Evolutionary conservation across 2,329 filamentous ascomycete species (phyloP).

Genomic region (Ophiostoma angusticollis): DNA sequence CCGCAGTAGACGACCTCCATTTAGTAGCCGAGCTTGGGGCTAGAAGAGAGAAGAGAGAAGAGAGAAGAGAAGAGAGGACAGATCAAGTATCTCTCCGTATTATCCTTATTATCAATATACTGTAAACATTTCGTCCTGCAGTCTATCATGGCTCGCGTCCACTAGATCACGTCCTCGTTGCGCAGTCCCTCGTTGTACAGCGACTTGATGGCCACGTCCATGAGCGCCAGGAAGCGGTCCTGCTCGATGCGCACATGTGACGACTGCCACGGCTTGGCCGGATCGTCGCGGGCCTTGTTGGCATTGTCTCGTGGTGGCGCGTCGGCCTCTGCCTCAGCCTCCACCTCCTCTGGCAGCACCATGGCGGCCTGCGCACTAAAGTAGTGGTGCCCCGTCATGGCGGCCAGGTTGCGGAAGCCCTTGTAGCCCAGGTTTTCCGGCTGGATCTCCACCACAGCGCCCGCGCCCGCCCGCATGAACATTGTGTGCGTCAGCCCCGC

Average conservation of each 20-base stretch:
- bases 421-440: constrained; percentile 23
- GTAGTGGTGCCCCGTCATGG: constrained; percentile 24
- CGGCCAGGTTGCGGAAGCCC: constrained; percentile 31
- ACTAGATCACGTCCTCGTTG: constrained; percentile 3
- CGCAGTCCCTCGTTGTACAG: constrained; percentile 6
- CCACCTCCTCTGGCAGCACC: constrained; percentile 1
- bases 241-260: constrained; percentile 8
- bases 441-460: constrained; percentile 29
- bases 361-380: constrained; percentile 22
- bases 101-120: too few relatives aligned
- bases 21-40: too few relatives aligned
- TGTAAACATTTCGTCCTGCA: too few relatives aligned
- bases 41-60: too few relatives aligned
- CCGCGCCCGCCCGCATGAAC: constrained; percentile 23
- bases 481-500: constrained; percentile 29
- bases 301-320: background rate
- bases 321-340: background rate
- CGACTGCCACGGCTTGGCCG: constrained; percentile 6
- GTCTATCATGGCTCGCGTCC: too few relatives aligned
- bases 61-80: too few relatives aligned
- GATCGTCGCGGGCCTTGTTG: background rate
- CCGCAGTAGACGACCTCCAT: too few relatives aligned
- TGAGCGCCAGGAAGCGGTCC: constrained; percentile 8
- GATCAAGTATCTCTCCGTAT: too few relatives aligned
- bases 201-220: constrained; percentile 11